Conservation (phyloP, 495 filamentous ascomycete genomes). For the Penicillium robsamsonii region DNA sequence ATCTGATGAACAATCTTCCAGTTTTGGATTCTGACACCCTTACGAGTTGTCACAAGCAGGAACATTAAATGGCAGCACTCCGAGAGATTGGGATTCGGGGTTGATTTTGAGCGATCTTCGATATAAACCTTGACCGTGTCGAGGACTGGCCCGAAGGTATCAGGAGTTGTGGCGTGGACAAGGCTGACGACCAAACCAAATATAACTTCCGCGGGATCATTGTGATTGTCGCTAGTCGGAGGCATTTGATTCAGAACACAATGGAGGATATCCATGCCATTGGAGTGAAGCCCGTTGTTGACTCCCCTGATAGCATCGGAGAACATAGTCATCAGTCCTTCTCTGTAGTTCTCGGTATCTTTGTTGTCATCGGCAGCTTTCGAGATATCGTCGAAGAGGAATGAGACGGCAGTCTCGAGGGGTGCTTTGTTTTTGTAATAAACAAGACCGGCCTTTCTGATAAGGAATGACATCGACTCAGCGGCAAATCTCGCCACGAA, state of each 20-base stretch:
- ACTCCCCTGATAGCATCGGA: constrained; percentile 84
- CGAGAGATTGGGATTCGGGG: constrained; percentile 42
- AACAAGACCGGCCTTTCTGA: constrained; percentile 78
- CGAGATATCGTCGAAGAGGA: constrained; percentile 65
- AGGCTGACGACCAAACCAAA: constrained; percentile 72
- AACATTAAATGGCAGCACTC: constrained; percentile 64
- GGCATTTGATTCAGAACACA: constrained; percentile 56
- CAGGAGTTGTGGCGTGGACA: constrained; percentile 74
- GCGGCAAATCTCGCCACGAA: constrained; percentile 90
- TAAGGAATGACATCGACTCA: constrained; percentile 89
- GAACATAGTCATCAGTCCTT: constrained; percentile 88
- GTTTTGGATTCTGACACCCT: constrained; percentile 67
- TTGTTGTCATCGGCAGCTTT: constrained; percentile 51
- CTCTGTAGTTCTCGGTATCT: constrained; percentile 57
- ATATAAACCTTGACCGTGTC: constrained; percentile 55
- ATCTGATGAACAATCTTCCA: constrained; percentile 66
- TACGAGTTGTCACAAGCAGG: constrained; percentile 67
- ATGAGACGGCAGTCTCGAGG: constrained; percentile 63
- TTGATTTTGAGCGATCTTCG: constrained; percentile 29
- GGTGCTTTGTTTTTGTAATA: constrained; percentile 68
- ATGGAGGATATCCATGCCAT: constrained; percentile 65
- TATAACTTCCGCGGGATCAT: constrained; percentile 57
- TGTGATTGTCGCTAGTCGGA: constrained; percentile 47
- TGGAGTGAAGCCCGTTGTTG: constrained; percentile 76
- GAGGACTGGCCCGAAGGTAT: constrained; percentile 60